A percentile compares a stretch with the other conserved stretches of the same genome.
phyloP scores from a whole-genome alignment of 1,284 basidiomycete species.

The Puccinia novopanici region DNA sequence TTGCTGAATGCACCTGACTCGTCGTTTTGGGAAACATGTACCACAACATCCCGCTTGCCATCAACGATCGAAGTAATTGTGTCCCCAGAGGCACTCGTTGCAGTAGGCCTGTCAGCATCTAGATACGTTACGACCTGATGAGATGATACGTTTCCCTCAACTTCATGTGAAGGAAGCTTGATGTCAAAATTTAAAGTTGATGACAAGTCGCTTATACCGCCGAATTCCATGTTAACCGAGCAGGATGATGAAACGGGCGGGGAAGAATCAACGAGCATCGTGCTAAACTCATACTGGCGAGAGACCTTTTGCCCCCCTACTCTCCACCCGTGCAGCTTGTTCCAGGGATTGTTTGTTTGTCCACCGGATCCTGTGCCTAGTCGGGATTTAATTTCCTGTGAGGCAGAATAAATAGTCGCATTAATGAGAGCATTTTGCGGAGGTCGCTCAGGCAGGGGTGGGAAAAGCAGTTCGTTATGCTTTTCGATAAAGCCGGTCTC shows the following conservation, averaged over 20 bases:
- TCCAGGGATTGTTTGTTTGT: conserved; percentile 64
- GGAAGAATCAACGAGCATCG: conserved; percentile 8
- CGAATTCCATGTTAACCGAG: conserved; percentile 9
- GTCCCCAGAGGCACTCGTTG: conserved; percentile 63
- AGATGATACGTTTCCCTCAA: background rate
- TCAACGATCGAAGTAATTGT: conserved; percentile 63
- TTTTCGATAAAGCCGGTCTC: conserved; percentile 91
- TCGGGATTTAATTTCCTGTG: conserved; percentile 74
- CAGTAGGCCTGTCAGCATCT: conserved; percentile 47
- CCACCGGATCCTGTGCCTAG: conserved; percentile 69
- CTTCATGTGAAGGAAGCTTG: conserved; percentile 3
- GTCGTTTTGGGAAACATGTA: conserved; percentile 64
- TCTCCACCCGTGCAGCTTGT: conserved; percentile 48
- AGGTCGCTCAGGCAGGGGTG: conserved; percentile 14
- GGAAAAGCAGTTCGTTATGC: conserved; percentile 52
- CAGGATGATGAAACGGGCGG: background rate
- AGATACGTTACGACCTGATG: conserved; percentile 51
- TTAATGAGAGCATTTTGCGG: conserved; percentile 22
- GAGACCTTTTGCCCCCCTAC: conserved; percentile 12
- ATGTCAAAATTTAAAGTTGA: conserved; percentile 2
- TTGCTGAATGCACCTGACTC: conserved; percentile 67
- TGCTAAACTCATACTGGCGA: conserved; percentile 38
- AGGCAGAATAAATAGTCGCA: conserved; percentile 26
- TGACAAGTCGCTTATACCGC: background rate
- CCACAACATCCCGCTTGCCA: conserved; percentile 70